These are phyloP conservation scores for Leishmania tarentolae DNA, from an alignment of 208 protist genomes.

Conservation along the genomic window DNA sequence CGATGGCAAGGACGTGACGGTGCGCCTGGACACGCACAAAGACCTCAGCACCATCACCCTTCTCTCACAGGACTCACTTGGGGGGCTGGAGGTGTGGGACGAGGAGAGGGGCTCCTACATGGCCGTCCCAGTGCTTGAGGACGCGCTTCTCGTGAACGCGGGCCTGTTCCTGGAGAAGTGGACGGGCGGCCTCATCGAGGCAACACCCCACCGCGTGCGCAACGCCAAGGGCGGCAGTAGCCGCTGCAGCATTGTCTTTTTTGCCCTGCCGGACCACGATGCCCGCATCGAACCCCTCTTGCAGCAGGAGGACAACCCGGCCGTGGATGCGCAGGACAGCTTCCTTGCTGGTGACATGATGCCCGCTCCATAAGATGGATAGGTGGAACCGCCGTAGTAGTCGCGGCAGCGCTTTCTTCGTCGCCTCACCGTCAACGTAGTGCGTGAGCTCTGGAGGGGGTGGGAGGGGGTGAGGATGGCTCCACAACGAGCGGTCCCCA, in stretches of 20 bases:
- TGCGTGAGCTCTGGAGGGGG: too few relatives aligned
- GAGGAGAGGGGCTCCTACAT: conserved; percentile 61
- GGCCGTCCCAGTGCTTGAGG: conserved; percentile 79
- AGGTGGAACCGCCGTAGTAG: neutral
- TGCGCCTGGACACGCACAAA: conserved; percentile 85
- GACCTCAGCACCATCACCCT: conserved; percentile 88
- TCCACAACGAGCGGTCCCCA: neutral
- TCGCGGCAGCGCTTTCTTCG: neutral
- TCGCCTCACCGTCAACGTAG: neutral
- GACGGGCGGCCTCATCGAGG: conserved; percentile 81
- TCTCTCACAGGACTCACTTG: conserved; percentile 82
- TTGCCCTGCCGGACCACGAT: conserved; percentile 83
- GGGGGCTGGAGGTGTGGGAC: conserved; percentile 87
- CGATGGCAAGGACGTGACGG: conserved; percentile 28
- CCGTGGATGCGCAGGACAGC: conserved; percentile 68
- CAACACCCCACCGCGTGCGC: conserved; percentile 84
- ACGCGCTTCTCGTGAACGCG: conserved; percentile 86
- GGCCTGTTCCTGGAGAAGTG: conserved; percentile 90
- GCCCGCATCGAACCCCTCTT: conserved; percentile 82
- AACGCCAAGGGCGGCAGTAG: conserved; percentile 60
- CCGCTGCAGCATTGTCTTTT: conserved; percentile 90
- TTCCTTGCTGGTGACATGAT: conserved; percentile 87
- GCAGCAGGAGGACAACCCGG: conserved; percentile 84
- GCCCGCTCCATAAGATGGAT: conserved; percentile 40
- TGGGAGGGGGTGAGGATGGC: neutral